A percentile compares a stretch with the other conserved stretches of the same genome.
Evolutionary conservation across 75 land plant species (phyloP).

Genomic region (Selaginella moellendorffii): DNA sequence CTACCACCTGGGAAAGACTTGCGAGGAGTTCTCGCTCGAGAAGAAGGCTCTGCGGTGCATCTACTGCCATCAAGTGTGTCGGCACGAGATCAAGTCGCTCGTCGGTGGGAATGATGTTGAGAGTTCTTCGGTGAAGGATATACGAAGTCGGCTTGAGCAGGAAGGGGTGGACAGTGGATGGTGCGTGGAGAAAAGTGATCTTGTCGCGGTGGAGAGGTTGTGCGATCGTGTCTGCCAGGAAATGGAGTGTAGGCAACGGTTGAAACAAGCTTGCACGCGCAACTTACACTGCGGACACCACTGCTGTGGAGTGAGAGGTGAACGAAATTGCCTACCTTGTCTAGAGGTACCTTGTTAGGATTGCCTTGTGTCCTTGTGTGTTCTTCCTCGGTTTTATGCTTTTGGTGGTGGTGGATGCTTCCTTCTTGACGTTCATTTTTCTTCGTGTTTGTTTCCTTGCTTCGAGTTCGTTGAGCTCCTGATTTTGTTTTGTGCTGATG

Average conservation of each 20-base stretch:
- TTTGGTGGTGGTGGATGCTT: no score
- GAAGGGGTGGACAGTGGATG: conserved; percentile 20
- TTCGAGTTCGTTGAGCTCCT: no score
- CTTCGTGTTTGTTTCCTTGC: no score
- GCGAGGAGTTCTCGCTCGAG: conserved; percentile 21
- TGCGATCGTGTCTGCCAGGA: conserved; percentile 13
- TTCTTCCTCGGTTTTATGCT: no score
- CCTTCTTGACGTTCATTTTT: no score
- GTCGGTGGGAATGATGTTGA: neutral
- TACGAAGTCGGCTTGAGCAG: conserved; percentile 12
- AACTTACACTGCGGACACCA: conserved; percentile 22
- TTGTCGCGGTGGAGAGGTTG: conserved; percentile 15
- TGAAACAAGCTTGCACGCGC: conserved; percentile 22
- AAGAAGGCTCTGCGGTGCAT: conserved; percentile 17
- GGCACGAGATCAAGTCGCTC: neutral
- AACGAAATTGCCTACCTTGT: conserved; percentile 28
- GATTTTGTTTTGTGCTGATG: no score
- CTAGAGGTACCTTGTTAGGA: conserved; percentile 20
- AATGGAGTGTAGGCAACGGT: conserved; percentile 16
- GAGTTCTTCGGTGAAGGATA: conserved; percentile 17
- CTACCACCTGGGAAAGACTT: conserved; percentile 26
- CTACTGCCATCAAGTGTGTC: conserved; percentile 18
- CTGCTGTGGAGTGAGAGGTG: conserved; percentile 26
- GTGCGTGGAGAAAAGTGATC: conserved; percentile 26
- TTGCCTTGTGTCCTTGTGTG: neutral